Evolutionary conservation across 2,329 filamentous ascomycete species (phyloP), one percentile per base, ranked within the genome.

Genomic region (Coniochaeta ligniaria): DNA sequence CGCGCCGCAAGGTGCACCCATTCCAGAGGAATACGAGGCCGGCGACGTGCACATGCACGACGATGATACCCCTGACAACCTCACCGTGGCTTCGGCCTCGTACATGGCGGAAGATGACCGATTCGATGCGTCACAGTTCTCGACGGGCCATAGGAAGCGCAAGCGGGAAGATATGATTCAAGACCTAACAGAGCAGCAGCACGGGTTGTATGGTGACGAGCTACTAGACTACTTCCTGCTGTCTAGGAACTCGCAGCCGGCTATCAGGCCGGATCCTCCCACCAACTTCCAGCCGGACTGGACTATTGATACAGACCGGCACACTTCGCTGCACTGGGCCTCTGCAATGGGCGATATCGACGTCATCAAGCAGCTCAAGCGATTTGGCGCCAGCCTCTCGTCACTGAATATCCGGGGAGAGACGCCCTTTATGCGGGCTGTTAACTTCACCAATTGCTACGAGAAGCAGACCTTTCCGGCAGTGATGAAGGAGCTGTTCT

Each of bases 291-390:
- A 96, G 70, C 87, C 96, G 6, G 90, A 99, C 74, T 90, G 91
- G 73, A 82, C 88, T n/a, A 97, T 99, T 64, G 95, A 99, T 72
- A 90, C 92, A 50, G 92, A 96, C 68, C 88, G 89, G 11, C 93
- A 98, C 70, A 96, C 92, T 2, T 93, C 94, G 6, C 83, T 99
- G 66, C 95, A 99, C 72, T 99, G 95, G 95, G 95, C 93, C 20
- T 92, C 92, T 59, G 92, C 95, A 26, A 99, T 99, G 94, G 95
- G 95, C 61, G 95, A 98, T 66, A 80, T 97, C 33, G 90, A 94
- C 57, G 91, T 98, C 17, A 91, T 97, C 63, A 92, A 89, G 72
- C 90, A 96, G 72, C 80, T 99, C 20, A 89, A 95, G 67, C 83
- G 86, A 45, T 92, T 93, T 63, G 88, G 90, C 47, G 92, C 94